Percentiles rank a stretch among this genome's conserved stretches.
phyloP scores from a whole-genome alignment of 176 grass and related monocot genomes.

The Triticum aestivum region DNA sequence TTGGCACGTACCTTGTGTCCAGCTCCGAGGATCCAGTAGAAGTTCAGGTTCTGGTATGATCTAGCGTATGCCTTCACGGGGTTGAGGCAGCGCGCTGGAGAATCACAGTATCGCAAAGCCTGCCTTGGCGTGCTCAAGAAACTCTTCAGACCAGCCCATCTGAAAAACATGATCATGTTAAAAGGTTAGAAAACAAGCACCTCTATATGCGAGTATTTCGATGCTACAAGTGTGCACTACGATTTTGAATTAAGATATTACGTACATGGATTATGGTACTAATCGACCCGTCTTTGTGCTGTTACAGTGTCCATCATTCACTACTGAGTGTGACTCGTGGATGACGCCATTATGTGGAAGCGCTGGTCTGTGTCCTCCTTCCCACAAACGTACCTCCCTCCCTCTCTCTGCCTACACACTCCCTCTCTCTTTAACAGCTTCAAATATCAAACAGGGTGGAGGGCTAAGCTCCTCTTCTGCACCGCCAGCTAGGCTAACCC shows the following conservation, averaged over 20 bases:
- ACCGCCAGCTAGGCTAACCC: too few species aligned
- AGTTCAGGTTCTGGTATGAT: slow-evolving; percentile 56
- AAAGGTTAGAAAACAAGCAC: neutral
- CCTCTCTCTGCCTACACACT: too few species aligned
- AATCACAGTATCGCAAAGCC: slow-evolving; percentile 28
- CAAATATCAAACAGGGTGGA: too few species aligned
- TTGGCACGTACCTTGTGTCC: slow-evolving; percentile 28
- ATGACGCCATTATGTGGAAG: neutral
- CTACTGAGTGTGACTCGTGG: neutral
- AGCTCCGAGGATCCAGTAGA: slow-evolving; percentile 73
- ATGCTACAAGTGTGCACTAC: too few species aligned
- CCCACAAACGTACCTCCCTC: too few species aligned
- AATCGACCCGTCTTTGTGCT: neutral
- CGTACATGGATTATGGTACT: too few species aligned
- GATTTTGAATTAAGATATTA: too few species aligned
- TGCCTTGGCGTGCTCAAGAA: slow-evolving; percentile 38
- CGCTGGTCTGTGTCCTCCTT: too few species aligned
- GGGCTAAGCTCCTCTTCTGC: too few species aligned
- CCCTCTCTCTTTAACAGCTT: too few species aligned
- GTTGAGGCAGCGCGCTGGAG: neutral
- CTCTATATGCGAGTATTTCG: neutral
- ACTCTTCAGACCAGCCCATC: slow-evolving; percentile 49
- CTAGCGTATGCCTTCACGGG: slow-evolving; percentile 37
- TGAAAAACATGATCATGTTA: neutral
- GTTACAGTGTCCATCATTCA: neutral